These are phyloP conservation scores for Flaveria brownii DNA, from an alignment of 129 eudicot species.

Conservation along the genomic window DNA sequence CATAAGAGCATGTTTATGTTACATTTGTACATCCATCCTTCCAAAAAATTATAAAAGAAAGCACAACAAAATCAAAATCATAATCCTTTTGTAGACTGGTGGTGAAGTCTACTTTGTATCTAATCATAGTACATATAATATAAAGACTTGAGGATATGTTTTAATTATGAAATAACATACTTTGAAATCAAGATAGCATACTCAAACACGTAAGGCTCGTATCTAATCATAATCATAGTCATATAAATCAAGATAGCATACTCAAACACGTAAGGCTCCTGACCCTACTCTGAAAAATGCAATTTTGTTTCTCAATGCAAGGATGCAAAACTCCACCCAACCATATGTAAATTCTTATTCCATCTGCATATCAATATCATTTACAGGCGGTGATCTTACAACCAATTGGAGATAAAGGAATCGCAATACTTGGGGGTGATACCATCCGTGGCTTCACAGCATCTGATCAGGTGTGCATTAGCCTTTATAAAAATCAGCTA, in stretches of 20 bases:
- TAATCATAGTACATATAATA: no score
- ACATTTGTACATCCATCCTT: no score
- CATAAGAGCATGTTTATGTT: background rate
- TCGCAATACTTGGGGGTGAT: constrained; percentile 86
- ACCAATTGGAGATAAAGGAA: constrained; percentile 87
- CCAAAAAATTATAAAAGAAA: background rate
- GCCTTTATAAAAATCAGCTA: constrained; percentile 16
- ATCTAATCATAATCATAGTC: no score
- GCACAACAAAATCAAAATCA: background rate
- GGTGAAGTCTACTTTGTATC: background rate
- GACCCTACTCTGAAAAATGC: no score
- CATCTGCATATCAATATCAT: constrained; percentile 14
- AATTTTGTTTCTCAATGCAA: background rate
- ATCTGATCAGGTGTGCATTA: constrained; percentile 80
- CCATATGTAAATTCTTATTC: background rate
- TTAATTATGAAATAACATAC: no score
- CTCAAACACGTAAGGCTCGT: no score
- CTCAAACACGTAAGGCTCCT: no score
- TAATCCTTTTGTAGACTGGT: background rate
- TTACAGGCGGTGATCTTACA: constrained; percentile 92
- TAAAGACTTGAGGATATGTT: no score
- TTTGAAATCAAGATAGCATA: no score
- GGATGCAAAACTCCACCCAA: constrained; percentile 9
- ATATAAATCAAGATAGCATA: no score
- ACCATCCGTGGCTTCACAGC: constrained; percentile 95